These are phyloP conservation scores for Malassezia psittaci DNA, from an alignment of 1,284 basidiomycete genomes.

Conservation along the genomic window DNA sequence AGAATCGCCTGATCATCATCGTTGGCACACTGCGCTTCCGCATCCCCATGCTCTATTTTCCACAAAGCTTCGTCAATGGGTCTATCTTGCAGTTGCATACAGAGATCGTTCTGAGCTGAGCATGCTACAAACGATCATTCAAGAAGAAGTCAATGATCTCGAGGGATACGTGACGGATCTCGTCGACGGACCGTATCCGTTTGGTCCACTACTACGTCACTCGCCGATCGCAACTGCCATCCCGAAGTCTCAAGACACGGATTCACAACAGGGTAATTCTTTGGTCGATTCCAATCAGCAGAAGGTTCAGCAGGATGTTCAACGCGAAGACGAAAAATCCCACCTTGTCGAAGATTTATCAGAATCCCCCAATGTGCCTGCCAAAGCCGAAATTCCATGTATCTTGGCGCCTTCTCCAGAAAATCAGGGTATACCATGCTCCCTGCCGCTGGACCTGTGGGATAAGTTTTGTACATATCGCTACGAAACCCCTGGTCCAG, in stretches of 20 bases:
- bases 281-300: no score
- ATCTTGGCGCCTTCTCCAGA: no score
- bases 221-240: no score
- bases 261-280: no score
- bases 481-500: slow-evolving; percentile 8
- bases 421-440: no score
- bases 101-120: background rate
- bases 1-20: background rate
- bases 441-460: slow-evolving; percentile 4
- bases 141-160: background rate
- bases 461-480: slow-evolving; percentile 3
- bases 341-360: no score
- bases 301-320: no score
- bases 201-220: background rate
- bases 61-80: background rate
- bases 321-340: no score
- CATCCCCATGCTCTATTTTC: background rate
- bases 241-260: no score
- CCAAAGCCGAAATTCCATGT: no score
- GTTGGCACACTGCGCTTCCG: background rate
- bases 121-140: background rate
- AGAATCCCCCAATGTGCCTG: no score
- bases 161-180: background rate
- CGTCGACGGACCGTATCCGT: background rate
- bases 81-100: background rate